Conservation (phyloP, 805 yeast genomes). For the Sungouiozyma ichnusensis region DNA sequence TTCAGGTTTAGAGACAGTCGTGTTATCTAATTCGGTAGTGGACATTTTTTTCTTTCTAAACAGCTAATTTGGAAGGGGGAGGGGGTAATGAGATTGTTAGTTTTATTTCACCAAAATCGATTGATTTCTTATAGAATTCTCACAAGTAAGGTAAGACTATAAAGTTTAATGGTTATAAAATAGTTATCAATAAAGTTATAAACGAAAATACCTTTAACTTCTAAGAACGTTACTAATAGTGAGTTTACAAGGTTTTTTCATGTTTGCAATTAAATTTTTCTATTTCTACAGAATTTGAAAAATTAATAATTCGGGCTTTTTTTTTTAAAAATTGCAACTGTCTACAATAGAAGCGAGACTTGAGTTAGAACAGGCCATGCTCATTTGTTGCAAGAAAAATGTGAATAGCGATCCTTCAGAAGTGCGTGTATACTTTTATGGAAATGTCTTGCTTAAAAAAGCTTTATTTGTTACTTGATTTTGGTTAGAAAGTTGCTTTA, state of each 20-base stretch:
- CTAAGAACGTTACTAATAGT: background rate
- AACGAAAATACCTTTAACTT: background rate
- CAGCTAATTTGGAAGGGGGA: background rate
- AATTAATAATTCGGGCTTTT: background rate
- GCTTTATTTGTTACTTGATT: too few relatives aligned
- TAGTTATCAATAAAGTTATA: too few relatives aligned
- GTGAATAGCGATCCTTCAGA: too few relatives aligned
- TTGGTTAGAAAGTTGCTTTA: too few relatives aligned
- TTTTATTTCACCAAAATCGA: background rate
- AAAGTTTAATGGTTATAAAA: background rate
- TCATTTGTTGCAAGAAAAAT: too few relatives aligned
- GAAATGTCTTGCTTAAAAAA: too few relatives aligned
- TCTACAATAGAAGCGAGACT: too few relatives aligned
- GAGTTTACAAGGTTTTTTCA: background rate
- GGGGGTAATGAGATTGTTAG: background rate
- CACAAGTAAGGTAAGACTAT: background rate
- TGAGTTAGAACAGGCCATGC: too few relatives aligned
- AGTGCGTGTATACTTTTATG: too few relatives aligned
- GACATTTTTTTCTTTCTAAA: slow-evolving; percentile 1
- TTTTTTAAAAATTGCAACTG: too few relatives aligned
- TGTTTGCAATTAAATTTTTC: background rate
- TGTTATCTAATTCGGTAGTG: slow-evolving; percentile 1
- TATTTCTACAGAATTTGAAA: background rate
- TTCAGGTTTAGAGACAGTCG: slow-evolving; percentile 1
- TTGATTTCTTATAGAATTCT: background rate